Percentiles rank a stretch among this genome's conserved stretches.
phyloP scores from a whole-genome alignment of 2,329 filamentous ascomycete species.

The Stachybotrys elegans region DNA sequence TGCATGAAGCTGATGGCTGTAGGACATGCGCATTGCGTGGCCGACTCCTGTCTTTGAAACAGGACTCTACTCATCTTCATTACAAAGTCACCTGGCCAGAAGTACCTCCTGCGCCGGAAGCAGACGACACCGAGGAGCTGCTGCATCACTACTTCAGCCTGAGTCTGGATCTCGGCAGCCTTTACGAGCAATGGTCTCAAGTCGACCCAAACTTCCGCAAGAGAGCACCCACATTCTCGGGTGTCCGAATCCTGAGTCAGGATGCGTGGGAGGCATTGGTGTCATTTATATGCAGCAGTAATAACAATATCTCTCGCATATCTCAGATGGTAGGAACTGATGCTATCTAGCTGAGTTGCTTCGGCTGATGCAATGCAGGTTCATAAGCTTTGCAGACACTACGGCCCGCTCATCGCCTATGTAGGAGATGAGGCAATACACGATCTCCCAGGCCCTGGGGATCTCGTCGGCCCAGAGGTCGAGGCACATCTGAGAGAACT shows the following conservation, averaged over 20 bases:
- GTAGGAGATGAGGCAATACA: conserved; percentile 70
- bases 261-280: conserved; percentile 94
- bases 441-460: conserved; percentile 76
- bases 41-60: conserved; percentile 77
- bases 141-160: conserved; percentile 86
- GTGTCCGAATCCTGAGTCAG: conserved; percentile 87
- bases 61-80: conserved; percentile 73
- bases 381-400: conserved; percentile 82
- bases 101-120: conserved; percentile 12
- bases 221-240: conserved; percentile 80
- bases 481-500: conserved; percentile 75
- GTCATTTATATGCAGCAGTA: conserved; percentile 96
- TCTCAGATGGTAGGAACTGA: conserved; percentile 71
- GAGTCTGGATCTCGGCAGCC: conserved; percentile 62
- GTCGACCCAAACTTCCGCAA: conserved; percentile 84
- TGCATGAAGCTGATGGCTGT: conserved; percentile 11
- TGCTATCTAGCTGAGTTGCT: neutral
- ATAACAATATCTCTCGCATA: conserved; percentile 95
- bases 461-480: conserved; percentile 68
- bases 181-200: conserved; percentile 85
- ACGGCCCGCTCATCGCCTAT: conserved; percentile 70
- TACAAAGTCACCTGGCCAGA: conserved; percentile 67
- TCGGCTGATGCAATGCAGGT: conserved; percentile 39
- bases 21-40: conserved; percentile 82
- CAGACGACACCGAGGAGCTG: conserved; percentile 69